These are phyloP conservation scores for Blastocystis hominis DNA, from an alignment of 352 stramenopile species.

Conservation along the genomic window DNA sequence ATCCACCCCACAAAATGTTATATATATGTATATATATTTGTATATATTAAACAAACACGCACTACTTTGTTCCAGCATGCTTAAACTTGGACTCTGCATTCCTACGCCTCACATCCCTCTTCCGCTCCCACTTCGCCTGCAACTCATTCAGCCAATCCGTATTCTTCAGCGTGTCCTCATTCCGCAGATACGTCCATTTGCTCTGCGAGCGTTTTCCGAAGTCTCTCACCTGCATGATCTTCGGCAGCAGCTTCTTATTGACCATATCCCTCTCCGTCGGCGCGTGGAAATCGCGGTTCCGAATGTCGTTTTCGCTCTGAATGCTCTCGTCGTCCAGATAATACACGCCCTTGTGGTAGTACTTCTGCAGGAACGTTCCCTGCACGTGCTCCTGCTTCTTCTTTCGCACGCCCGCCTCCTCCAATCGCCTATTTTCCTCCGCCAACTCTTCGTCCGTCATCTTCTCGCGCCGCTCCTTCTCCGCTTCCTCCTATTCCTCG, in stretches of 20 bases:
- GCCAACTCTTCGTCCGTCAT: slow-evolving; percentile 87
- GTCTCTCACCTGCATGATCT: slow-evolving; percentile 94
- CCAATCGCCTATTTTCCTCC: slow-evolving; percentile 70
- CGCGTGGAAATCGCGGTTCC: slow-evolving; percentile 61
- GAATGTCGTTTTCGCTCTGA: slow-evolving; percentile 62
- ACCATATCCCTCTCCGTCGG: slow-evolving; percentile 64
- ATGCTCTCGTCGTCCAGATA: slow-evolving; percentile 76
- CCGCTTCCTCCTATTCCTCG: slow-evolving; percentile 68
- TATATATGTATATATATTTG: background rate
- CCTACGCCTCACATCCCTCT: background rate
- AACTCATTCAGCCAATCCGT: slow-evolving; percentile 56
- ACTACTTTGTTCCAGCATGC: slow-evolving; percentile 28
- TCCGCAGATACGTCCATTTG: slow-evolving; percentile 93
- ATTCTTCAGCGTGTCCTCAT: slow-evolving; percentile 82
- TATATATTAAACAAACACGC: slow-evolving; percentile 13
- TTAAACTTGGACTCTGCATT: slow-evolving; percentile 50
- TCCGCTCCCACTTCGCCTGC: slow-evolving; percentile 14
- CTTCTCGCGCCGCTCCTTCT: slow-evolving; percentile 71
- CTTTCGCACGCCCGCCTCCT: slow-evolving; percentile 65
- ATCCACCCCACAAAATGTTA: background rate
- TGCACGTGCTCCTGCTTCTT: slow-evolving; percentile 71
- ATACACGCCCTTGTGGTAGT: slow-evolving; percentile 94
- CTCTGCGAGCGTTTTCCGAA: slow-evolving; percentile 88
- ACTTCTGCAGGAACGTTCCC: slow-evolving; percentile 89
- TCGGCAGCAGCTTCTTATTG: slow-evolving; percentile 72